These are phyloP conservation scores for Rhizophora mangle DNA, from an alignment of 345 rosid genomes.

Conservation along the genomic window DNA sequence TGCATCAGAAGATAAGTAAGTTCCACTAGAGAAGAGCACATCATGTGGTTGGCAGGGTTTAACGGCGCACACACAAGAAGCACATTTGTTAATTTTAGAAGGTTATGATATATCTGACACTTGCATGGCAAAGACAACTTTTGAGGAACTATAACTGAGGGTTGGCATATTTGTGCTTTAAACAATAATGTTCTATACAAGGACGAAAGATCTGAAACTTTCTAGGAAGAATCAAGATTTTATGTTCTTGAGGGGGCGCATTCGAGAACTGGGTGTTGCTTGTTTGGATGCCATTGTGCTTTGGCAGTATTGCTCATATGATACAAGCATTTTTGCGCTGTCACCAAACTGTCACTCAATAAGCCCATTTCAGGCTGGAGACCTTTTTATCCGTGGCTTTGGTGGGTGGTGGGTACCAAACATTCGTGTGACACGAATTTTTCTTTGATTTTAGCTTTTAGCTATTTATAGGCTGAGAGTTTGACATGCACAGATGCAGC, in stretches of 20 bases:
- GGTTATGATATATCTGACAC: background rate
- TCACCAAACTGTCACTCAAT: too few species aligned
- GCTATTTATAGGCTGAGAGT: too few species aligned
- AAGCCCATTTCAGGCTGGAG: too few species aligned
- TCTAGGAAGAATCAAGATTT: background rate
- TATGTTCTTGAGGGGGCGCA: background rate
- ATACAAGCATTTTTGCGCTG: too few species aligned
- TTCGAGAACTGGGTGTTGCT: background rate
- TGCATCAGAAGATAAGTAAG: background rate
- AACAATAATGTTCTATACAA: background rate
- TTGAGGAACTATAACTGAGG: background rate
- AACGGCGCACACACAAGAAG: too few species aligned
- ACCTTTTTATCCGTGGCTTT: too few species aligned
- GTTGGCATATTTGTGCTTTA: conserved; percentile 1
- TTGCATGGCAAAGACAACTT: background rate
- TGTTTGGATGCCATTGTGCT: too few species aligned
- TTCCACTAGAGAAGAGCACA: background rate
- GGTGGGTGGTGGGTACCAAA: background rate
- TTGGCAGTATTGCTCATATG: too few species aligned
- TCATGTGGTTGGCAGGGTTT: background rate
- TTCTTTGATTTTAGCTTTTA: background rate
- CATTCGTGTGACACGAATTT: background rate
- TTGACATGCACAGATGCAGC: too few species aligned
- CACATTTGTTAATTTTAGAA: too few species aligned
- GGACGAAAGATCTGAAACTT: background rate